Base-by-base conservation (phyloP, 352 stramenopile species). In the Sclerospora graminicola region DNA sequence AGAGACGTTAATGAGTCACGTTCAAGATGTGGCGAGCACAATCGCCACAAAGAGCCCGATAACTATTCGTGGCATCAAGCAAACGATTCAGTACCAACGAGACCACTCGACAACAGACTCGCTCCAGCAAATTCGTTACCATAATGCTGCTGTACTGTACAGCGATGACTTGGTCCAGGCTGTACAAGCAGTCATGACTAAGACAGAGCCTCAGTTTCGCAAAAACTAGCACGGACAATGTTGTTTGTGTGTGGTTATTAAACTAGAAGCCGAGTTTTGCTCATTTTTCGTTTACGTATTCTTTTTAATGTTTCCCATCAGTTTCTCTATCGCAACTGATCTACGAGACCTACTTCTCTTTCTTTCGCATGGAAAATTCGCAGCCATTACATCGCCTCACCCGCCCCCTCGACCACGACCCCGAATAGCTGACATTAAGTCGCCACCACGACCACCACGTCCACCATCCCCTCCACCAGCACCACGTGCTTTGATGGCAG, bases 41-140 rank as follows among this genome's bases (percentile, higher is more conserved):
- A 94, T 95, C 51, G 75, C 82, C 10, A 55, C 66, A 39, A 95
- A 95, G 60, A 93, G 79, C 37, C 84, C 84, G 6, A 49, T 95
- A 11, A 93, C 82, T 5, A 64, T 93, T 45, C 78, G 83, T 18
- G 83, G 83, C 27, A 84, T 95, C 39, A 95, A 95, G 54, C 59
- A 91, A 52, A 86, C 77, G 18, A 86, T 94, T 30, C 64, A 92
- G 38, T 93, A 89, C 63, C 72, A 82, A 53, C 72, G 83, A 11
- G 82, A 95, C 48, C 83, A 94, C 66, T 76, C 74, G 50, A 93
- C 81, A 2, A 29, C 45, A 16, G 79, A 95, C 40, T 60, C 79
- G 24, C 65, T 95, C 11, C 29, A 74, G 47, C 82, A 95, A 54
- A 51, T 95, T 19, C 69, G 76, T 23, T 84, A 88, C 51, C 84